Evolutionary conservation across 176 grass and related monocot species (phyloP).

Genomic region (Elaeis guineensis): DNA sequence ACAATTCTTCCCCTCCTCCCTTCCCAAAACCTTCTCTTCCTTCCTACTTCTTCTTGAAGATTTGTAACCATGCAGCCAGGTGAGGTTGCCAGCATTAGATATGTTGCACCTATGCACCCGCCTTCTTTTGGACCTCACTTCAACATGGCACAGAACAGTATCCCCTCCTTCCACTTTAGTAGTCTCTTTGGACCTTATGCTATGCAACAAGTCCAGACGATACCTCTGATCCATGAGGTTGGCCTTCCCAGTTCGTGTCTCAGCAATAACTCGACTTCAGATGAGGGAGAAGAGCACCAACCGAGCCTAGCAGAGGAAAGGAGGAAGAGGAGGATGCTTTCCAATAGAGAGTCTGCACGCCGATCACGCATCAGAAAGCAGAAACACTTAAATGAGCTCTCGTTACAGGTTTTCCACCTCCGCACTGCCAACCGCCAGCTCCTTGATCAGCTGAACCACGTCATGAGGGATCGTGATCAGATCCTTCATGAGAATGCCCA

Average conservation of each 20-base stretch:
- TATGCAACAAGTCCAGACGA: not conserved
- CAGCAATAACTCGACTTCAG: constrained; percentile 22
- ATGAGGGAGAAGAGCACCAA: constrained; percentile 17
- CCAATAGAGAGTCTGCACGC: constrained; percentile 87
- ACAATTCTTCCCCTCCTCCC: constrained; percentile 11
- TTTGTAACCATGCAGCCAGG: constrained; percentile 43
- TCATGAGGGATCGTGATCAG: constrained; percentile 38
- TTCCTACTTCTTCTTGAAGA: constrained; percentile 13
- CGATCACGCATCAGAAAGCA: constrained; percentile 94
- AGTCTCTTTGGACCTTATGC: constrained; percentile 30
- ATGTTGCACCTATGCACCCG: constrained; percentile 34
- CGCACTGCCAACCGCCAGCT: constrained; percentile 51
- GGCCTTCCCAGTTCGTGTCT: constrained; percentile 7
- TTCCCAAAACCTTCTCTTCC: not conserved
- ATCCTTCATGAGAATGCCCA: constrained; percentile 37
- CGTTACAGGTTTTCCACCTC: constrained; percentile 53
- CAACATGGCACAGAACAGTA: constrained; percentile 23
- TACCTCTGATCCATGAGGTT: constrained; percentile 1
- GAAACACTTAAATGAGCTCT: constrained; percentile 65
- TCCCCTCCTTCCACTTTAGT: constrained; percentile 36
- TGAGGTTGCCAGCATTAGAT: constrained; percentile 63
- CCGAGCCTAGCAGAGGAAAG: constrained; percentile 40
- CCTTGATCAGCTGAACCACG: constrained; percentile 58
- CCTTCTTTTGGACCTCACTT: constrained; percentile 50
- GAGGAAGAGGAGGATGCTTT: constrained; percentile 75